These are phyloP conservation scores for Alternaria viburni DNA, from an alignment of 2,329 filamentous ascomycete genomes.

Conservation along the genomic window DNA sequence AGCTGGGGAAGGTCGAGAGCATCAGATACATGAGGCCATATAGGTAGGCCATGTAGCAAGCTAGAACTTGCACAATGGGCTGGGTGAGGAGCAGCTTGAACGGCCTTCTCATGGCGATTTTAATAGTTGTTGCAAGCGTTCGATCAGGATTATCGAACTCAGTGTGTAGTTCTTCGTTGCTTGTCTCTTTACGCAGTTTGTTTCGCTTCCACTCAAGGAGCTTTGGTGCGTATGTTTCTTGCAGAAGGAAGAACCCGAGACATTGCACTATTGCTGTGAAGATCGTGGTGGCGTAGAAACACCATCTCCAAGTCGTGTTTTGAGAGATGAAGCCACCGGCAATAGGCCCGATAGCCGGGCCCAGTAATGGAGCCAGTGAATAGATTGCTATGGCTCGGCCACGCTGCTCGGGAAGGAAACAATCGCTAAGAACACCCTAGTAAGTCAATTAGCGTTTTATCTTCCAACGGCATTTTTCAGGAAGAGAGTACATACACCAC, in stretches of 20 bases:
- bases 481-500: constrained; percentile 34
- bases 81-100: constrained; percentile 64
- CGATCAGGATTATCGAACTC: constrained; percentile 50
- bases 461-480: background rate
- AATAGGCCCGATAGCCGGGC: constrained; percentile 70
- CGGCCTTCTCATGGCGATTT: constrained; percentile 58
- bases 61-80: constrained; percentile 64
- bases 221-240: constrained; percentile 70
- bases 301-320: constrained; percentile 73
- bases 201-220: constrained; percentile 65
- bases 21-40: constrained; percentile 70
- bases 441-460: background rate
- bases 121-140: constrained; percentile 38
- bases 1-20: constrained; percentile 65
- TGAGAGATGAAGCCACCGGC: constrained; percentile 70
- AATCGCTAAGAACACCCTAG: constrained; percentile 57
- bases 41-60: constrained; percentile 63
- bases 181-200: constrained; percentile 64
- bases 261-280: constrained; percentile 66
- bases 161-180: constrained; percentile 66
- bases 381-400: constrained; percentile 69
- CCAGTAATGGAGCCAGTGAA: constrained; percentile 67
- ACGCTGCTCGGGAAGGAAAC: constrained; percentile 66
- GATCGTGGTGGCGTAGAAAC: constrained; percentile 72
- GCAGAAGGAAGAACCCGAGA: constrained; percentile 66